Percentiles rank a stretch among this genome's conserved stretches.
Conservation (phyloP, 1,139 yeast genomes). For the Blastobotrys serpentis region DNA sequence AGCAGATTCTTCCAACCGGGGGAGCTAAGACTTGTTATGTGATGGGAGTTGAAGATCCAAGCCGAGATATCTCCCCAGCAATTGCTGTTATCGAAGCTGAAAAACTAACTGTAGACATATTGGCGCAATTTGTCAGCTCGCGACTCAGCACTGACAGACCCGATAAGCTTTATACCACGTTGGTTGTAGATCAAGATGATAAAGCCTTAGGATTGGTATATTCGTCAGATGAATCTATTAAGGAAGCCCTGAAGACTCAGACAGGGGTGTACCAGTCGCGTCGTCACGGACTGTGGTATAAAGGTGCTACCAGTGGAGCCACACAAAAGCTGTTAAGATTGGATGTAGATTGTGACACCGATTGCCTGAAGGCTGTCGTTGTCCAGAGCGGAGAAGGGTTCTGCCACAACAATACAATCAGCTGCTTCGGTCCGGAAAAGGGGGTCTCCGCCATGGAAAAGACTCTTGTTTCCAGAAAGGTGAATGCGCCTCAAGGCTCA, state of each 20-base stretch:
- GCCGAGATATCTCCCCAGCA: slow-evolving; percentile 36
- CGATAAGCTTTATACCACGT: slow-evolving; percentile 82
- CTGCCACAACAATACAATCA: slow-evolving; percentile 78
- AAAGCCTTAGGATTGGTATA: slow-evolving; percentile 86
- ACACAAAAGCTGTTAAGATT: slow-evolving; percentile 70
- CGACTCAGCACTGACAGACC: slow-evolving; percentile 74
- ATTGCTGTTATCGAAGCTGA: slow-evolving; percentile 49
- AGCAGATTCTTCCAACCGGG: slow-evolving; percentile 32
- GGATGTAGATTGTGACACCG: slow-evolving; percentile 87
- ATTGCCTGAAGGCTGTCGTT: slow-evolving; percentile 82
- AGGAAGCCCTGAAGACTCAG: slow-evolving; percentile 74
- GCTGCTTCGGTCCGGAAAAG: slow-evolving; percentile 73
- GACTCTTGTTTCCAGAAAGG: slow-evolving; percentile 51
- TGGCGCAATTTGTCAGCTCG: slow-evolving; percentile 42
- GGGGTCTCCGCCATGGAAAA: slow-evolving; percentile 61
- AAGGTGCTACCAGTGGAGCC: slow-evolving; percentile 94
- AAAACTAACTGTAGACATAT: slow-evolving; percentile 45
- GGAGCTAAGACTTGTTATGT: slow-evolving; percentile 50
- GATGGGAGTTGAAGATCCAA: slow-evolving; percentile 25
- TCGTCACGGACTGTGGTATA: slow-evolving; percentile 87
- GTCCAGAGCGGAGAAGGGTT: slow-evolving; percentile 83
- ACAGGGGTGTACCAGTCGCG: slow-evolving; percentile 95
- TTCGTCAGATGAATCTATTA: slow-evolving; percentile 78
- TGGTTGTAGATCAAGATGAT: slow-evolving; percentile 68
- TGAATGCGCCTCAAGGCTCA: slow-evolving; percentile 81